Evolutionary conservation across 805 yeast species (phyloP).

Genomic region (Barnettozyma salicaria): DNA sequence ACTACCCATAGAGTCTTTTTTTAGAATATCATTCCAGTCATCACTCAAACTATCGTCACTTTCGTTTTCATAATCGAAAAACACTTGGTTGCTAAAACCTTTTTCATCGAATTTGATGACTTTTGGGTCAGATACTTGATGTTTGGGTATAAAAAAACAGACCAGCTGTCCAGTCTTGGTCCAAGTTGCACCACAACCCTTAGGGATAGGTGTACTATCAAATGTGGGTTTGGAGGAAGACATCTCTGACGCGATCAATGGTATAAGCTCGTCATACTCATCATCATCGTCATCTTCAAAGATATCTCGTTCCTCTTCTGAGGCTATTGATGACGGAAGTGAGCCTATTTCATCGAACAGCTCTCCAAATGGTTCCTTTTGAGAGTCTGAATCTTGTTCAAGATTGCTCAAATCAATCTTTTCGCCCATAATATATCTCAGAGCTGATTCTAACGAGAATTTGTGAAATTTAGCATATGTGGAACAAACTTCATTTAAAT

Average conservation of each 20-base stretch:
- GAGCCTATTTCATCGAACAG: conserved; percentile 27
- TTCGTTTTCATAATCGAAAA: conserved; percentile 24
- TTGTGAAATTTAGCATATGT: conserved; percentile 50
- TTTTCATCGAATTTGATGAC: conserved; percentile 48
- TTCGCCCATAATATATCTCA: conserved; percentile 79
- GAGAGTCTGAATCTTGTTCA: conserved; percentile 33
- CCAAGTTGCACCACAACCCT: conserved; percentile 92
- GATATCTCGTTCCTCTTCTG: conserved; percentile 25
- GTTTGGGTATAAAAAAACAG: conserved; percentile 70
- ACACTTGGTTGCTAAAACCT: conserved; percentile 38
- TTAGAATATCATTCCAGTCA: conserved; percentile 62
- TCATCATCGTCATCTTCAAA: conserved; percentile 27
- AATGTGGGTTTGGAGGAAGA: conserved; percentile 32
- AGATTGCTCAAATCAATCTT: conserved; percentile 41
- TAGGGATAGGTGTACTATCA: conserved; percentile 87
- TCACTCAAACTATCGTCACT: conserved; percentile 56
- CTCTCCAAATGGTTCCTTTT: conserved; percentile 28
- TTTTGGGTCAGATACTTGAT: conserved; percentile 34
- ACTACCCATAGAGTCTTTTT: conserved; percentile 46
- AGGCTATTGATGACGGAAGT: conserved; percentile 16
- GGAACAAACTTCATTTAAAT: conserved; percentile 48
- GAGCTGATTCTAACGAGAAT: conserved; percentile 75
- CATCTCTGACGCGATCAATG: conserved; percentile 12
- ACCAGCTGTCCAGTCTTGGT: conserved; percentile 70
- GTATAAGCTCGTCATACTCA: conserved; percentile 28